Evolutionary conservation across 139 green algal species (phyloP).

Genomic region (Edaphochlamys debaryana): DNA sequence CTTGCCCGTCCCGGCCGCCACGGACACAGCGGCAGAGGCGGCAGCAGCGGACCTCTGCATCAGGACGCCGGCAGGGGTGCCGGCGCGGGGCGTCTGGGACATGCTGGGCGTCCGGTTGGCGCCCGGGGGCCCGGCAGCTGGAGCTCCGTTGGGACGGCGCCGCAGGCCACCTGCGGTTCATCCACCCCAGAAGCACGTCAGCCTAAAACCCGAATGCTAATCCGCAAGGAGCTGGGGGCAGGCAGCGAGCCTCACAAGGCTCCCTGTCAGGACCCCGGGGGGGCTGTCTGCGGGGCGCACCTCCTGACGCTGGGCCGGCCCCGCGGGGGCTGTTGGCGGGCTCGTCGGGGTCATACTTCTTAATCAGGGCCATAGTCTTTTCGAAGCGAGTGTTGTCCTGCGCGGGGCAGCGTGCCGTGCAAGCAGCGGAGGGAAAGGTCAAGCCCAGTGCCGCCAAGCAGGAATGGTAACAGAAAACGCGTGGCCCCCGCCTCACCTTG

Average conservation of each 20-base stretch:
- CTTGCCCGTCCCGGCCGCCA: constrained; percentile 51
- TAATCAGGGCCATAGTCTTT: constrained; percentile 66
- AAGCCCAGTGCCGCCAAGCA: too few species aligned
- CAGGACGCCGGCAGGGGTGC: constrained; percentile 7
- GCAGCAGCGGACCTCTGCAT: constrained; percentile 4
- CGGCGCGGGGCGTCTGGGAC: neutral
- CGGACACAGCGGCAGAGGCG: constrained; percentile 30
- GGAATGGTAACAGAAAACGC: too few species aligned
- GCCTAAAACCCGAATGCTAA: too few species aligned
- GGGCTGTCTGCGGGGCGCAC: neutral
- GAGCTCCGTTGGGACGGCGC: neutral
- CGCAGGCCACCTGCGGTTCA: neutral
- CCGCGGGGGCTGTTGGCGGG: neutral
- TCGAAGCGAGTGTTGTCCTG: constrained; percentile 76
- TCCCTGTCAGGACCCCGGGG: too few species aligned
- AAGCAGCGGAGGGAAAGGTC: too few species aligned
- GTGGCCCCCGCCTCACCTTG: too few species aligned
- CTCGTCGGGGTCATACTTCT: constrained; percentile 76
- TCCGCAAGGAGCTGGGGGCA: too few species aligned
- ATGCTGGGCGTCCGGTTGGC: neutral
- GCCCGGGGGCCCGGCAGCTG: neutral
- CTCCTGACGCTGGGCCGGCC: neutral
- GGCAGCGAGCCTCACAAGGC: too few species aligned
- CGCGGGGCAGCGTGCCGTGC: neutral
- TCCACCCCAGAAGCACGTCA: too few species aligned